Base-by-base conservation (phyloP, 305 asterid species). In the Lippia alba region DNA sequence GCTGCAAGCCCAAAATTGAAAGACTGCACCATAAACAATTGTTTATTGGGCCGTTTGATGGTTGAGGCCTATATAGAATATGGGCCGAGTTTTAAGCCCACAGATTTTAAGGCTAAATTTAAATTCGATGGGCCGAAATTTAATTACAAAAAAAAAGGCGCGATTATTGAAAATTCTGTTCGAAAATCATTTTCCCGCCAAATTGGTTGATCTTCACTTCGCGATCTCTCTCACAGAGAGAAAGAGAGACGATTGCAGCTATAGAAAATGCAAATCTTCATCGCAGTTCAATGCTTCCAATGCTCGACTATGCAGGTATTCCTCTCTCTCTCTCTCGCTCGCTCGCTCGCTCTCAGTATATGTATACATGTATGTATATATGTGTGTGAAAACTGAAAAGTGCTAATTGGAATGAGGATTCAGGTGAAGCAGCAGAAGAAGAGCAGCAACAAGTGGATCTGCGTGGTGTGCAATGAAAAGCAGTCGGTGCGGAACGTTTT, bases 401-500 rank as follows among this genome's bases (percentile, higher is more conserved):
- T 30, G 32, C 58, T n/a, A 11, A 16, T 44, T 61, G 66, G 40
- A 39, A 49, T 49, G 19, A 19, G 67, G 50, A 63, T 74, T 64
- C 85, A 93, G 98, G 97, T 94, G 86, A 91, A 91, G 95, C 97
- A 94, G 87, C 83, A 79, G 90, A 94, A 88, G 85, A 94, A 89
- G 91, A 89, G 96, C 76, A 82, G 90, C 85, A 91, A 87, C 80
- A 88, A 82, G 62, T 94, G 99, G 99, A 81, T 14, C 74, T 94
- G 99, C 82, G 97, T 85, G 18, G 92, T 90, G 50, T 94, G 99
- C 84, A 88, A 92, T 76, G 77, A 88, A 90, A 94, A 87, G 80
- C 99, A 94, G 67, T 89, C 99, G 4, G 82, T 84, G 19, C 82
- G 87, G 24, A 84, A 81, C 66, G 93, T 89, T 39, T 91, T 80